Evolutionary conservation across 2,329 filamentous ascomycete genomes (phyloP), one percentile per base, ranked within the genome.

Genomic region (Pseudonectria buxi): DNA sequence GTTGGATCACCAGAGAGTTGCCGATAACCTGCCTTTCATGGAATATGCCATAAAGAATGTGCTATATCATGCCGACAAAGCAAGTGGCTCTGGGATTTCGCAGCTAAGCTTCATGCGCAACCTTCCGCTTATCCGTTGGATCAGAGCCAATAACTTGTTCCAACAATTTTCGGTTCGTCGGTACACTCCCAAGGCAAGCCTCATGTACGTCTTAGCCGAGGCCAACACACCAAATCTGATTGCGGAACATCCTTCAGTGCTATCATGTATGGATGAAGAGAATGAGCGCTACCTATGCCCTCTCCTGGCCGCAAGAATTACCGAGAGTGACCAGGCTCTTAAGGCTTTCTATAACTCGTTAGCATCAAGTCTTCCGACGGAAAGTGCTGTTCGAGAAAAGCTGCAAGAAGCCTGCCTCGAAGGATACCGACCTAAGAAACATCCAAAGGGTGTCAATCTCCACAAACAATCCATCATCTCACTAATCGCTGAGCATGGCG

Each of bases 401-500:
- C 24, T 30, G 22, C 15, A 12, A 14, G 30, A n/a, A n/a, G n/a
- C n/a, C n/a, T n/a, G n/a, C 4, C 24, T 27, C 9, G 12, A 12
- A 30, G 18, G 7, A 33, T 36, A 30, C 22, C 12, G n/a, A 4
- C 10, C 13, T 37, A 28, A 24, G 34, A 24, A 30, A 26, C 3
- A 13, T 33, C 16, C 38, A 37, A 26, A 33, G 7, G 14, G 38
- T 41, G 18, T 24, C 18, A 32, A n/a, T n/a, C n/a, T n/a, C n/a
- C 28, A 24, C 25, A 3, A 24, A 25, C 16, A 24, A 30, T 11
- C 10, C 6, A n/a, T 35, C 24, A 14, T 32, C 24, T 38, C 26
- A 15, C 22, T 35, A 27, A 9, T 41, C 18, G 24, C 32, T 27
- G 32, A 33, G 71, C 76, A 30, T 75, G 61, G 43, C 67, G 75